These are phyloP conservation scores for Fusarium succisae DNA, from an alignment of 2,329 filamentous ascomycete species.

Conservation along the genomic window DNA sequence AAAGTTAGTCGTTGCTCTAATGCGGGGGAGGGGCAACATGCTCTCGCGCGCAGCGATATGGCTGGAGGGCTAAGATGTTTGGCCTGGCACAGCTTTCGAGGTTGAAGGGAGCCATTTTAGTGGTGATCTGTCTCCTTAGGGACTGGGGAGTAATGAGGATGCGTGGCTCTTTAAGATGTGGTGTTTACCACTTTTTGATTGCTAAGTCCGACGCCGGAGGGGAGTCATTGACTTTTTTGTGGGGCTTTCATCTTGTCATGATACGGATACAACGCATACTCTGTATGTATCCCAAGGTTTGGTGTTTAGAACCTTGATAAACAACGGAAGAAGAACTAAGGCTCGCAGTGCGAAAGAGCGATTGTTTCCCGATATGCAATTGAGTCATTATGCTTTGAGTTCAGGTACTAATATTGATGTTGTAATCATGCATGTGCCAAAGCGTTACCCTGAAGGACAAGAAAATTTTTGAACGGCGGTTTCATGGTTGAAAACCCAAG, in stretches of 20 bases:
- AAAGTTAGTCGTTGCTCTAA: constrained; percentile 34
- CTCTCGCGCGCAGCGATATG: constrained; percentile 86
- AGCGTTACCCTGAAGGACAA: background rate
- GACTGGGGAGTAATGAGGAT: background rate
- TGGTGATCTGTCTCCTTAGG: background rate
- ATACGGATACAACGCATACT: background rate
- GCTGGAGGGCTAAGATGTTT: constrained; percentile 80
- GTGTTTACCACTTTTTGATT: constrained; percentile 12
- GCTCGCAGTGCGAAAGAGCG: background rate
- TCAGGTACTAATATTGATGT: background rate
- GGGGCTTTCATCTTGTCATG: constrained; percentile 16
- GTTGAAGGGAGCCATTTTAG: constrained; percentile 71
- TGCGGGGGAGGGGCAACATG: constrained; percentile 55
- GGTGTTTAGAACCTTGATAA: background rate
- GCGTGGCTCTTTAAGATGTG: constrained; percentile 17
- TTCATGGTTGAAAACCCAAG: background rate
- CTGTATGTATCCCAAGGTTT: background rate
- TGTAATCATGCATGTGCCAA: background rate
- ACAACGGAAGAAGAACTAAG: background rate
- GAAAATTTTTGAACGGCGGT: background rate
- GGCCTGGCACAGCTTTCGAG: constrained; percentile 77
- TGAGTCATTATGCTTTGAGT: background rate
- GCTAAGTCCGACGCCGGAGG: constrained; percentile 40
- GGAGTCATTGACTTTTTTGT: constrained; percentile 39
- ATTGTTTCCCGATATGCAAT: background rate